Evolutionary conservation across 345 rosid species (phyloP).

Genomic region (Triadica sebifera): DNA sequence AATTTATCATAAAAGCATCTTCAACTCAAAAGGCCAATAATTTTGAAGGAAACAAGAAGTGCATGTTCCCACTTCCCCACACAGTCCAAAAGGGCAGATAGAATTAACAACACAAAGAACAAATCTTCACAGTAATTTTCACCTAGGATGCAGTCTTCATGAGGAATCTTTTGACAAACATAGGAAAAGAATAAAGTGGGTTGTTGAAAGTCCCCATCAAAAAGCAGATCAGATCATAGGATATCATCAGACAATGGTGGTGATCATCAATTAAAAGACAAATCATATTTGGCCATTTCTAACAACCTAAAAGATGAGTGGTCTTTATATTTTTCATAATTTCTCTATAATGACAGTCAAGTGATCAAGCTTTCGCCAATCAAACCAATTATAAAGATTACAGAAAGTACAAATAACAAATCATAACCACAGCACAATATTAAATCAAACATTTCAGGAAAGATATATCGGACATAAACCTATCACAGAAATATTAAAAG

Average conservation of each 20-base stretch:
- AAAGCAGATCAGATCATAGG: slow-evolving; percentile 23
- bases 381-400: slow-evolving; percentile 23
- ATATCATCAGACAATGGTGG: slow-evolving; percentile 15
- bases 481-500: not conserved
- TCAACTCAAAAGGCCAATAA: slow-evolving; percentile 20
- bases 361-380: slow-evolving; percentile 23
- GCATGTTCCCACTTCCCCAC: slow-evolving; percentile 11
- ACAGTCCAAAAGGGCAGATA: slow-evolving; percentile 10
- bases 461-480: not conserved
- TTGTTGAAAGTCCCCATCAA: slow-evolving; percentile 42
- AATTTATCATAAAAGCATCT: slow-evolving; percentile 6
- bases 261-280: slow-evolving; percentile 15
- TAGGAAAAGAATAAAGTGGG: slow-evolving; percentile 43
- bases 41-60: slow-evolving; percentile 13
- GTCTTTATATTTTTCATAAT: slow-evolving; percentile 18
- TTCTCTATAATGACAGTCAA: slow-evolving; percentile 20
- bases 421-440: slow-evolving; percentile 8
- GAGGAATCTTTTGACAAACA: slow-evolving; percentile 40
- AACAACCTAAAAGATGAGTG: slow-evolving; percentile 25
- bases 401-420: slow-evolving; percentile 25
- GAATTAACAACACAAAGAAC: not conserved
- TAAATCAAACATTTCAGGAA: not conserved
- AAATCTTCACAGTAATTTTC: slow-evolving; percentile 18
- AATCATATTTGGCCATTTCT: slow-evolving; percentile 25
- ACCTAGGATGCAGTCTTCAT: slow-evolving; percentile 15